These are phyloP conservation scores for Bimuria novae-zelandiae DNA, from an alignment of 2,329 filamentous ascomycete species.

Conservation along the genomic window DNA sequence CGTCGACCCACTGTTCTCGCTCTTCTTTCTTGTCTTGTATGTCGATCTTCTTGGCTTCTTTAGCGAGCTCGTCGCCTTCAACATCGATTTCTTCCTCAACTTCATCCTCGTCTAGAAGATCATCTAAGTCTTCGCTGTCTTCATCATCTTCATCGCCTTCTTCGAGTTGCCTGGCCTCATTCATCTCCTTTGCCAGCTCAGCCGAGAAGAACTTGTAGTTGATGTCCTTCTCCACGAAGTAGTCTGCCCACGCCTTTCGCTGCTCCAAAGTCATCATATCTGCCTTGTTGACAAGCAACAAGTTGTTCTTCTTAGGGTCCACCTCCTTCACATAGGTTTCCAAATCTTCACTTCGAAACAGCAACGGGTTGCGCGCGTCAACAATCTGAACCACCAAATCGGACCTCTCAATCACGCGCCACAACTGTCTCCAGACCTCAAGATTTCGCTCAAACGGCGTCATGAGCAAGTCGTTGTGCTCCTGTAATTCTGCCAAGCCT, in stretches of 20 bases:
- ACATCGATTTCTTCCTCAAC: conserved; percentile 49
- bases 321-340: conserved; percentile 95
- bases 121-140: conserved; percentile 28
- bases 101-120: conserved; percentile 51
- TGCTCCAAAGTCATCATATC: conserved; percentile 97
- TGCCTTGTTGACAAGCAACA: conserved; percentile 95
- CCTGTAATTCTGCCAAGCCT: conserved; percentile 88
- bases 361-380: conserved; percentile 89
- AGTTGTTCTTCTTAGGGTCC: conserved; percentile 82
- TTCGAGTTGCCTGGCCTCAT: conserved; percentile 69
- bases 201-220: conserved; percentile 97
- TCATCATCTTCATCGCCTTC: conserved; percentile 55
- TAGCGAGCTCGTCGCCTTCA: conserved; percentile 56
- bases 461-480: conserved; percentile 93
- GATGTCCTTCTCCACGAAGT: conserved; percentile 80
- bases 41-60: conserved; percentile 52
- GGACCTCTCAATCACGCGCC: conserved; percentile 96
- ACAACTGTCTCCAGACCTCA: conserved; percentile 96
- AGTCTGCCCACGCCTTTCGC: conserved; percentile 80
- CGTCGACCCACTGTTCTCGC: conserved; percentile 47
- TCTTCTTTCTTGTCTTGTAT: conserved; percentile 51
- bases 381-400: conserved; percentile 98
- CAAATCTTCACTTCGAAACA: conserved; percentile 93
- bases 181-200: conserved; percentile 84
- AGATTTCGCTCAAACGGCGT: conserved; percentile 97